phyloP scores from a whole-genome alignment of 1,139 yeast genomes.

The Arxiozyma slooffiae region DNA sequence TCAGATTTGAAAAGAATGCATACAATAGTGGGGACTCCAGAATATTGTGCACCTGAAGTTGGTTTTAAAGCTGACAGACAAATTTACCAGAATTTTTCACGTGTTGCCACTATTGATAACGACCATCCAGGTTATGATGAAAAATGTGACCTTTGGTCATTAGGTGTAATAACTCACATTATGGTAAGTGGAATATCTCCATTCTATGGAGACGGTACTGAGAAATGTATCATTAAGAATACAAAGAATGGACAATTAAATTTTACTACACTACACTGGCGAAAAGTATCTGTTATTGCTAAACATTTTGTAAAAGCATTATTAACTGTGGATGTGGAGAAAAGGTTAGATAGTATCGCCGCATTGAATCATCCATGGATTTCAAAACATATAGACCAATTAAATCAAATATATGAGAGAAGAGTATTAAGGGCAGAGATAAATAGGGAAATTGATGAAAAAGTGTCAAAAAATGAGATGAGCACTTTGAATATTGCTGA shows the following conservation, averaged over 20 bases:
- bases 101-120: slow-evolving; percentile 24
- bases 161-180: slow-evolving; percentile 51
- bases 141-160: slow-evolving; percentile 61
- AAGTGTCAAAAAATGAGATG: neutral
- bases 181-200: slow-evolving; percentile 54
- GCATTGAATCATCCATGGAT: slow-evolving; percentile 43
- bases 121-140: slow-evolving; percentile 37
- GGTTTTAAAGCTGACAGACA: slow-evolving; percentile 33
- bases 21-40: slow-evolving; percentile 58
- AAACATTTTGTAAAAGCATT: slow-evolving; percentile 38
- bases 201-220: slow-evolving; percentile 41
- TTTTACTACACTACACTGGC: slow-evolving; percentile 37
- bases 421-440: slow-evolving; percentile 19
- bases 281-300: slow-evolving; percentile 33
- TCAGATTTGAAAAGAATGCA: slow-evolving; percentile 36
- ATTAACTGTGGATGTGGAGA: slow-evolving; percentile 33
- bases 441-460: neutral
- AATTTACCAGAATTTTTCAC: slow-evolving; percentile 20
- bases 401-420: slow-evolving; percentile 25
- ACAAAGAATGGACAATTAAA: slow-evolving; percentile 37
- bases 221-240: slow-evolving; percentile 32
- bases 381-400: slow-evolving; percentile 27
- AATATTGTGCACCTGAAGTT: slow-evolving; percentile 60
- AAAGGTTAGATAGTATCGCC: slow-evolving; percentile 33
- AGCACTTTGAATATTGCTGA: neutral